phyloP scores from a whole-genome alignment of 495 filamentous ascomycete genomes.

The Tuber borchii region DNA sequence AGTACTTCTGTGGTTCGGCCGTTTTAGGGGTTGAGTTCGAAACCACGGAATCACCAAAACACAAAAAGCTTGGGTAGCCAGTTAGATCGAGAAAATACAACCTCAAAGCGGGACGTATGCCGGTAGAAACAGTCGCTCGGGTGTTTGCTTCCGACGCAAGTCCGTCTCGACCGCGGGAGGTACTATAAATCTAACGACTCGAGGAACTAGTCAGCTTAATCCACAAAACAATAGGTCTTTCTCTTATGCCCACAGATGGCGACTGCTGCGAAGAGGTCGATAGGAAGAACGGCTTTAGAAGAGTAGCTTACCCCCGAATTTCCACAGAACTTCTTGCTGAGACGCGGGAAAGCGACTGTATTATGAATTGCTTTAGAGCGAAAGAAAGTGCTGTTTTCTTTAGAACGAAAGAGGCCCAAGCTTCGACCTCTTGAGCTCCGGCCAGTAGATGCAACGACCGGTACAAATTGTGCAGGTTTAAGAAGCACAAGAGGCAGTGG shows the following conservation, averaged over 20 bases:
- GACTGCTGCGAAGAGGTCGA: slow-evolving; percentile 8
- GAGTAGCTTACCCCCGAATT: neutral
- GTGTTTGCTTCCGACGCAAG: slow-evolving; percentile 15
- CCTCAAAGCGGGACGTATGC: slow-evolving; percentile 4
- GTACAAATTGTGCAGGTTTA: neutral
- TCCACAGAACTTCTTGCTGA: neutral
- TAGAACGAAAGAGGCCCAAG: neutral
- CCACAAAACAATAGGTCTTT: slow-evolving; percentile 6
- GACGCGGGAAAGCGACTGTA: neutral
- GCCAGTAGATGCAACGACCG: neutral
- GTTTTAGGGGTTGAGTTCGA: neutral
- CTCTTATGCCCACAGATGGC: slow-evolving; percentile 4
- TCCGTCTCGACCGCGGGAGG: slow-evolving; percentile 2
- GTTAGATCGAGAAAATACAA: slow-evolving; percentile 1
- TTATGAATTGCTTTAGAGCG: neutral
- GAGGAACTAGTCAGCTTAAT: slow-evolving; percentile 24
- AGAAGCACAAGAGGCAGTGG: slow-evolving; percentile 3
- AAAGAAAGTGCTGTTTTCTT: neutral
- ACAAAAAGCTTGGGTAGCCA: slow-evolving; percentile 2
- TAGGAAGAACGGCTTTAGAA: neutral
- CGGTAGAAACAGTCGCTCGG: neutral
- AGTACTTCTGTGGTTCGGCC: neutral
- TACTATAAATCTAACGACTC: slow-evolving; percentile 2
- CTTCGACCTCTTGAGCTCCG: neutral
- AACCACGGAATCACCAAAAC: slow-evolving; percentile 7